Evolutionary conservation across 2,329 filamentous ascomycete species (phyloP), one percentile per base, ranked within the genome.

Genomic region (Xylogone sp.): DNA sequence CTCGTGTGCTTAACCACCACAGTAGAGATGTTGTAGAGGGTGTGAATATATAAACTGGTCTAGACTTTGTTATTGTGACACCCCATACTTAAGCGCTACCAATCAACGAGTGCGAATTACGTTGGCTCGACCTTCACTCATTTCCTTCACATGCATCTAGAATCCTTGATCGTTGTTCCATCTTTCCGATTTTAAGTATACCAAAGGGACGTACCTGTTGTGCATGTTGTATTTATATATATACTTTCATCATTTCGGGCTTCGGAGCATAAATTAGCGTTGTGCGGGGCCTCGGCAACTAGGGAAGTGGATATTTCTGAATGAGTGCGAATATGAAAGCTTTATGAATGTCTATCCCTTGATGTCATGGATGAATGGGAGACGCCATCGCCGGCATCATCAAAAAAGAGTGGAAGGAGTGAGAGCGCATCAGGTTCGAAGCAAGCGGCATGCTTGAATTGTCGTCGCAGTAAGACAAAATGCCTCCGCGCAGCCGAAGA

Each of bases 401-500:
- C 34, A 16, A 39, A 16, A 39, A 39, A 16, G 34, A 39, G 34
- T 39, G 34, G 34, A 39, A 39, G 10, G n/a, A 39, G 34, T 39
- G 34, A 39, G 34, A 39, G 34, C n/a, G 34, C n/a, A 18, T 18
- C 34, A 18, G n/a, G 12, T 24, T 21, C 22, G 19, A 65, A 65
- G 47, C 62, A 66, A 49, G 79, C 82, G 9, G 82, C 82, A 42
- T 86, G 83, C 65, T 71, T 86, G 39, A 79, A 77, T 53, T 88
- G 84, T 62, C 77, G 84, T 51, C 75, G 77, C 58, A 86, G 82
- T 69, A 88, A 88, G 71, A 83, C 86, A 60, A 82, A 82, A 58
- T 88, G 84, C 67, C 79, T 83, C 53, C 79, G 82, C 58, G 74
- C 75, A 42, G 66, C 72, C 19, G 74, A 73, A 42, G 73, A 79